Evolutionary conservation across 2,329 filamentous ascomycete species (phyloP).

Genomic region (Arthrobotrys sphaeroides): DNA sequence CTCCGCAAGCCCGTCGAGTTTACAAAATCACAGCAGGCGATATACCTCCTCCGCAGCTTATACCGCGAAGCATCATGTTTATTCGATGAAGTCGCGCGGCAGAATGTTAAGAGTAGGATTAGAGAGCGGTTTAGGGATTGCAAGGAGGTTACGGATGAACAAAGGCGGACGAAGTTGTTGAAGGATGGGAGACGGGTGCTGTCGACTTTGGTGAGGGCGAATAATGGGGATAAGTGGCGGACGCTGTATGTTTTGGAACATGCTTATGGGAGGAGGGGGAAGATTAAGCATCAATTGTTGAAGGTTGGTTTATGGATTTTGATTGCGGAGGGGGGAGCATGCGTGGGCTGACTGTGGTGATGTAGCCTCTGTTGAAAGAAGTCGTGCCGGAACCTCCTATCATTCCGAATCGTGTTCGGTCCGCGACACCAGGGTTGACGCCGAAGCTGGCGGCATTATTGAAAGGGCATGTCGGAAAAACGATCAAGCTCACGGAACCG

Average conservation of each 20-base stretch:
- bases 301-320: slow-evolving; percentile 42
- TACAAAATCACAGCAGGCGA: slow-evolving; percentile 41
- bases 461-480: slow-evolving; percentile 50
- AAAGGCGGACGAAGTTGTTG: slow-evolving; percentile 43
- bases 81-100: slow-evolving; percentile 56
- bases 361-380: slow-evolving; percentile 30
- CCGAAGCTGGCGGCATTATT: slow-evolving; percentile 52
- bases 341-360: neutral
- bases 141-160: slow-evolving; percentile 7
- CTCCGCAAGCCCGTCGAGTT: slow-evolving; percentile 42
- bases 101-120: slow-evolving; percentile 53
- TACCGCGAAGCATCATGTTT: slow-evolving; percentile 56
- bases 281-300: slow-evolving; percentile 55
- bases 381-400: slow-evolving; percentile 52
- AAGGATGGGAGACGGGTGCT: slow-evolving; percentile 55
- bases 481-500: slow-evolving; percentile 46
- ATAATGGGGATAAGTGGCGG: slow-evolving; percentile 56
- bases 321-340: neutral
- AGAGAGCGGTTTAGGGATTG: slow-evolving; percentile 53
- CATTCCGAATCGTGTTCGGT: slow-evolving; percentile 48
- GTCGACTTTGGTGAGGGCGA: slow-evolving; percentile 55
- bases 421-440: slow-evolving; percentile 50
- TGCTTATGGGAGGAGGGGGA: slow-evolving; percentile 56
- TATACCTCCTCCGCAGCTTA: slow-evolving; percentile 26
- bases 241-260: slow-evolving; percentile 54